Evolutionary conservation across 805 yeast species (phyloP), one percentile per base, ranked within the genome.

Genomic region (Ogataea paraovalis): DNA sequence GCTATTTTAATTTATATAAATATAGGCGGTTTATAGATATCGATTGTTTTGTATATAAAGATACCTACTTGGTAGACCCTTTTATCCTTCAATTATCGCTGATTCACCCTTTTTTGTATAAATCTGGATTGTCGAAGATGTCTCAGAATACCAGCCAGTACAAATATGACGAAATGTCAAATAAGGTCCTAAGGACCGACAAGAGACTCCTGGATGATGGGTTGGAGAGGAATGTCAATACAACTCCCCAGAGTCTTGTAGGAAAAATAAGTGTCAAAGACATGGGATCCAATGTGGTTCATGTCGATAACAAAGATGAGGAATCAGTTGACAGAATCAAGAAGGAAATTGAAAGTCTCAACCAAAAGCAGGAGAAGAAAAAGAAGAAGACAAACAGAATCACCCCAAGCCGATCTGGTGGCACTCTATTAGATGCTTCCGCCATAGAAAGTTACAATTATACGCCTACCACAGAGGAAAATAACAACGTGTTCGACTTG

Each of bases 131-230:
- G 16, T 30, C 4, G 5, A 14, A 30, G 16, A 49, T 49, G 52
- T 30, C 52, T 7, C 45, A 43, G 3, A 41, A 37, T 13, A 50
- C 41, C 4, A 48, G 45, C 40, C 62, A 57, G 52, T 83, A 82
- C 64, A 74, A 80, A 54, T 79, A 82, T 56, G 85, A 82, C 61
- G 87, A 79, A 60, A 84, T 87, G 90, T 76, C 95, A 43, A 85
- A 83, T 56, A 83, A 83, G 69, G 92, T 87, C 51, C 72, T 83
- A 25, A 69, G 74, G 52, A 78, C 75, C 51, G 88, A 84, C 60
- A 71, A 74, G 50, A 64, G 82, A 43, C 67, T 80, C 34, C 61
- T 78, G 43, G 74, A 76, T 42, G 65, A 60, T 50, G 67, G 63
- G 4, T 16, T 40, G 60, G 71, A 39, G 70, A 65, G 42, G 72